phyloP scores from a whole-genome alignment of 768 basidiomycete genomes.

The Xerocomellus intermedius region DNA sequence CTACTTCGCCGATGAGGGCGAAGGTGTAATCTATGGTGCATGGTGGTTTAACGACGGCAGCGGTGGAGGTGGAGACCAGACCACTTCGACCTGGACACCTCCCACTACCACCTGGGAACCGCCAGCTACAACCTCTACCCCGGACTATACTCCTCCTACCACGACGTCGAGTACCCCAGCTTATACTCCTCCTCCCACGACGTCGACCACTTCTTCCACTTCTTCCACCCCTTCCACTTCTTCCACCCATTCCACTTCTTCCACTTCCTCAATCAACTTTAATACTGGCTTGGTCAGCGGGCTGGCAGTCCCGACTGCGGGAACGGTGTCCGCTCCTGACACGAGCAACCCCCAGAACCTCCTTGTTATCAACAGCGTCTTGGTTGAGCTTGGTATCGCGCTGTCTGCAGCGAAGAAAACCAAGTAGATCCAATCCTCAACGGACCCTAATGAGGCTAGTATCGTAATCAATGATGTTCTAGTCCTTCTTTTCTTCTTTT shows the following conservation, averaged over 20 bases:
- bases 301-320: slow-evolving; percentile 24
- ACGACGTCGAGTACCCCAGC: slow-evolving; percentile 15
- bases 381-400: slow-evolving; percentile 34
- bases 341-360: slow-evolving; percentile 35
- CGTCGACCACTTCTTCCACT: slow-evolving; percentile 22
- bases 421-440: background rate
- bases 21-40: slow-evolving; percentile 57
- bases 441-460: background rate
- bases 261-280: slow-evolving; percentile 21
- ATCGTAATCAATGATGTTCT: background rate
- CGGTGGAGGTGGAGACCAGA: slow-evolving; percentile 21
- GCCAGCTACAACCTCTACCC: slow-evolving; percentile 24
- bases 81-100: slow-evolving; percentile 13
- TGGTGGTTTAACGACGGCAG: slow-evolving; percentile 56
- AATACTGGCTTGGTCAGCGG: slow-evolving; percentile 24
- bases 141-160: slow-evolving; percentile 19
- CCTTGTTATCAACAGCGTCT: slow-evolving; percentile 32
- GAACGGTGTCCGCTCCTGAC: slow-evolving; percentile 32
- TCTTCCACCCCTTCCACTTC: slow-evolving; percentile 19
- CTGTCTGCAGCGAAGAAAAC: slow-evolving; percentile 9
- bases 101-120: slow-evolving; percentile 19
- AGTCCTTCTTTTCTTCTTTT: background rate
- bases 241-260: slow-evolving; percentile 13
- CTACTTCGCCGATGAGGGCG: slow-evolving; percentile 48
- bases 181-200: slow-evolving; percentile 21